Evolutionary conservation across 2,329 filamentous ascomycete genomes (phyloP), one percentile per base, ranked within the genome.

Genomic region (Aspergillus piperis): DNA sequence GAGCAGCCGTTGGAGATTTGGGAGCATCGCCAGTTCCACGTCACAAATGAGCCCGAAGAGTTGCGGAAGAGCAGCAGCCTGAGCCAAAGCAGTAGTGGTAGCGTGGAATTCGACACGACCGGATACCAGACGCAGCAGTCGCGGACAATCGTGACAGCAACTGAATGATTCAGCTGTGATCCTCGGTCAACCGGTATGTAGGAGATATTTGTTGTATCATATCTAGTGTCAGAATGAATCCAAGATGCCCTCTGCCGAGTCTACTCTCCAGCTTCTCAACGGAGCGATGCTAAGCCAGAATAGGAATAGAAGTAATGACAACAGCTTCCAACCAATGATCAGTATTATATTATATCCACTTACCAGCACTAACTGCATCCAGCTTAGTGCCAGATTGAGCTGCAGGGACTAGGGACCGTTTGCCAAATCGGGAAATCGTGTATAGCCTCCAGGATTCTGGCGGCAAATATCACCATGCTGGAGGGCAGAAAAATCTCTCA

Each of bases 11-110:
- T 68, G 55, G 58, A 66, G 56, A 66, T 66, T 54, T 64, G 65
- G 63, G 61, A 56, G 32, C 62, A 66, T 44, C 62, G 63, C 19
- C 61, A 66, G 47, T 64, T 68, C 36, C 55, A 68, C 8, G 56
- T 68, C 47, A 65, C 61, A 15, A 63, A 66, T 47, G 64, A 66
- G 42, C 32, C 54, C 2, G 60, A 57, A 5, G 51, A 59, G 25
- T 11, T 17, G 50, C 52, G 54, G 11, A 27, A 48, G 11, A 62
- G 51, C 17, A 41, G 27, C 11, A 56, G 57, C 21, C 36, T 42
- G 19, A 60, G 55, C 38, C 25, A 39, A 1, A 11, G 7, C 13
- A 50, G 63, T 15, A 62, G 54, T 47, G 41, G 15, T 4, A 59
- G 30, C 38, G 23, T 60, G 49, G 63, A 61, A 15, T 54, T 52